Evolutionary conservation across 495 filamentous ascomycete genomes (phyloP).

Genomic region (Aspergillus avenaceus): DNA sequence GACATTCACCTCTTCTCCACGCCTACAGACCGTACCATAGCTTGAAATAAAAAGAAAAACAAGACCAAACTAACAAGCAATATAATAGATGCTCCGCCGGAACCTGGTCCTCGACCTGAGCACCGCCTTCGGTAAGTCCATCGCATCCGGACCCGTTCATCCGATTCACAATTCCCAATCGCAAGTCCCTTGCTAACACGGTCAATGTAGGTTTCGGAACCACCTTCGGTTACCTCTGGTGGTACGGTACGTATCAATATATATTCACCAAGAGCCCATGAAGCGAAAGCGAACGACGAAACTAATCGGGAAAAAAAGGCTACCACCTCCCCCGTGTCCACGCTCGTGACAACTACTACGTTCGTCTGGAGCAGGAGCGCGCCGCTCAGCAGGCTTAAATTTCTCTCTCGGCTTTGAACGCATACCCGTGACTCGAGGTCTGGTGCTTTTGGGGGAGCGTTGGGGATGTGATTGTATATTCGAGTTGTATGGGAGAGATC

Average conservation of each 20-base stretch:
- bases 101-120: slow-evolving; percentile 74
- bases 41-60: too few species aligned
- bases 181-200: background rate
- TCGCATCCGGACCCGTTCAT: background rate
- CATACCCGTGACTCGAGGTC: background rate
- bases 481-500: too few species aligned
- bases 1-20: background rate
- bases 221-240: slow-evolving; percentile 70
- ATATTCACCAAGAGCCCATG: background rate
- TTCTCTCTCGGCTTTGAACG: slow-evolving; percentile 8
- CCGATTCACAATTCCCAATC: background rate
- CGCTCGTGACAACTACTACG: slow-evolving; percentile 71
- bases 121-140: slow-evolving; percentile 64
- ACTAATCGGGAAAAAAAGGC: slow-evolving; percentile 39
- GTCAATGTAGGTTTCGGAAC: slow-evolving; percentile 60
- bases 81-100: slow-evolving; percentile 71
- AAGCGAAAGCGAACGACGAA: background rate
- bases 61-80: background rate
- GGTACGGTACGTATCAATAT: slow-evolving; percentile 64
- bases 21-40: background rate
- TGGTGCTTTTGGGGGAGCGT: too few species aligned
- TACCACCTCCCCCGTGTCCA: slow-evolving; percentile 77
- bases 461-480: too few species aligned
- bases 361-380: slow-evolving; percentile 68
- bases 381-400: slow-evolving; percentile 39